Percentiles rank a stretch among this genome's conserved stretches.
Conservation (phyloP, 495 filamentous ascomycete genomes). For the Podospora pseudocomata region DNA sequence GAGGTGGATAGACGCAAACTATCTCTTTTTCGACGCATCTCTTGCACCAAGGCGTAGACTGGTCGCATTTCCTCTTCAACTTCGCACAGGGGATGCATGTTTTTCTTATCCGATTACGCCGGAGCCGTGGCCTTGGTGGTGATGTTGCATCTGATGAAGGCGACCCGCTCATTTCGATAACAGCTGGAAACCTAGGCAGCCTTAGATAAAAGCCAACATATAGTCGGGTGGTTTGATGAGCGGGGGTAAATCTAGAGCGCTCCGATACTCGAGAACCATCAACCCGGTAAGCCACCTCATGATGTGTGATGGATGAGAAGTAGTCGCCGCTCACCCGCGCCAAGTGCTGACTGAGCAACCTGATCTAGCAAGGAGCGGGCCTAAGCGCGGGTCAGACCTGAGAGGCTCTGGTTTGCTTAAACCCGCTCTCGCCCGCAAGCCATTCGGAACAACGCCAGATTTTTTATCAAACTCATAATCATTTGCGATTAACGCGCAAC, state of each 20-base stretch:
- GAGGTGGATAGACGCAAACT: conserved; percentile 36
- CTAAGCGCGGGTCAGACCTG: background rate
- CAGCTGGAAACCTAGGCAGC: background rate
- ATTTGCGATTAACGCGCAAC: background rate
- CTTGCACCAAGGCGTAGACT: conserved; percentile 36
- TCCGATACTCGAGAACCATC: background rate
- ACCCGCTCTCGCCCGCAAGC: background rate
- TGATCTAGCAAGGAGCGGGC: background rate
- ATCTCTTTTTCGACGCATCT: conserved; percentile 37
- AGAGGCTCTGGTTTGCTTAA: background rate
- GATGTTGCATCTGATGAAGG: background rate
- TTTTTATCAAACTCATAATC: background rate
- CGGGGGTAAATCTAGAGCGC: background rate
- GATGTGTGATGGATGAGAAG: background rate
- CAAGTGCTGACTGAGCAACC: background rate
- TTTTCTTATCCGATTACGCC: conserved; percentile 37
- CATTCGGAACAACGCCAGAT: background rate
- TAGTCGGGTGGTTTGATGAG: background rate
- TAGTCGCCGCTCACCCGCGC: background rate
- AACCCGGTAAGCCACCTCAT: background rate
- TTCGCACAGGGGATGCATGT: conserved; percentile 44
- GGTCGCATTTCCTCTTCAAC: conserved; percentile 47
- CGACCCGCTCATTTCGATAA: background rate
- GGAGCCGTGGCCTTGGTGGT: conserved; percentile 19
- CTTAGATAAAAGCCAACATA: background rate